Evolutionary conservation across 2,329 filamentous ascomycete species (phyloP), one percentile per base, ranked within the genome.

Genomic region (Colletotrichum orchidophilum): DNA sequence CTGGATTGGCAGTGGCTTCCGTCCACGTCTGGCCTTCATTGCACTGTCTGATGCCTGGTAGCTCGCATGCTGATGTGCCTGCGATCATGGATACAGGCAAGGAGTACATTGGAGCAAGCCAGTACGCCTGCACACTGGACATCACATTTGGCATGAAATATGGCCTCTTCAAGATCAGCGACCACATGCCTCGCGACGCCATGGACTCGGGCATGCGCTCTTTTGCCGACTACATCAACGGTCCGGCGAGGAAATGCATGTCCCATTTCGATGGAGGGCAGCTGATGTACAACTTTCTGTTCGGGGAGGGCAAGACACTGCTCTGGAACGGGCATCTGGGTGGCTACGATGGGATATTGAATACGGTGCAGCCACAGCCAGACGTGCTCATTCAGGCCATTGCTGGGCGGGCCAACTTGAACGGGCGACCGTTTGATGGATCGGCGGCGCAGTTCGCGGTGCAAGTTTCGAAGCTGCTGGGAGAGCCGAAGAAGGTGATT

Each of bases 231-330:
- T 74, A 74, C 53, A 49, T 74, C 21, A 53, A 52, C 7, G 73
- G 73, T 33, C 66, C 68, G 5, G 52, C 70, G 18, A 63, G 68
- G 9, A 65, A 69, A 24, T 61, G 58, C 12, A 71, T 64, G 33
- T 75, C 73, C 8, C 64, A 71, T 52, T 75, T 63, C 59, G 75
- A 77, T 33, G 75, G 75, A n/a, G 75, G 75, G n/a, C 76, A 77
- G 42, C 49, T 77, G 12, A 72, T 75, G 73, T 76, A 67, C 70
- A 77, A 76, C 59, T 73, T 77, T 18, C 11, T 77, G 0, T 27
- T 76, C 3, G 74, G 63, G 5, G 63, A 71, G n/a, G 26, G n/a
- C n/a, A 74, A 75, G 55, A 65, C 73, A 18, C 29, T 76, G 35
- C 64, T 77, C 0, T 76, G 71, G 70, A 76, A 71, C 42, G 72